A percentile compares a stretch with the other conserved stretches of the same genome.
Conservation (phyloP, 495 filamentous ascomycete genomes). For the Hypomontagnella monticulosa region DNA sequence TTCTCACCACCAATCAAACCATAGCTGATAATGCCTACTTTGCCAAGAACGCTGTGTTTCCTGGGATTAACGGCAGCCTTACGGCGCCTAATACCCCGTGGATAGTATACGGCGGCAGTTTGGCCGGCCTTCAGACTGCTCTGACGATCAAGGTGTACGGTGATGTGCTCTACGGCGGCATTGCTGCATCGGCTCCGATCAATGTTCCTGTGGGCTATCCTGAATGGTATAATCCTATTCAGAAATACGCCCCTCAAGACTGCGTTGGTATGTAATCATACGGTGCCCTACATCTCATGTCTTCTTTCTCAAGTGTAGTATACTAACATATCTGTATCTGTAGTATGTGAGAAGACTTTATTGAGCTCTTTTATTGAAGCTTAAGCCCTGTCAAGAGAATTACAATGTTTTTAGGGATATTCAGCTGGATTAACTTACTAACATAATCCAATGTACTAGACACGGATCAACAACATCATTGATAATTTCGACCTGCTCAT, state of each 20-base stretch:
- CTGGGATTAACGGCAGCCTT: slow-evolving; percentile 46
- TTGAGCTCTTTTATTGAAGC: too few species aligned
- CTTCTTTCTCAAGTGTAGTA: too few species aligned
- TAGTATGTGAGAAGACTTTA: too few species aligned
- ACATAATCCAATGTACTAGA: not conserved
- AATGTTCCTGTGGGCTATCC: slow-evolving; percentile 50
- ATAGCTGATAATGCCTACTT: slow-evolving; percentile 60
- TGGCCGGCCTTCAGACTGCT: slow-evolving; percentile 56
- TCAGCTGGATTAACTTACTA: too few species aligned
- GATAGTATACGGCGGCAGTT: slow-evolving; percentile 58
- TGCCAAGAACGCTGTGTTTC: slow-evolving; percentile 54
- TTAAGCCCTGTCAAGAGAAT: too few species aligned
- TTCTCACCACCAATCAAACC: slow-evolving; percentile 59
- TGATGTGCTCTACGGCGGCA: slow-evolving; percentile 56
- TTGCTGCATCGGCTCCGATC: slow-evolving; percentile 53
- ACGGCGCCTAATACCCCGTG: slow-evolving; percentile 54
- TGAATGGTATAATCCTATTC: slow-evolving; percentile 49
- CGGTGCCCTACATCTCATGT: too few species aligned
- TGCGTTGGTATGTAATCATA: slow-evolving; percentile 39
- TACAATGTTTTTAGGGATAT: too few species aligned
- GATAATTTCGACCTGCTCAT: slow-evolving; percentile 55
- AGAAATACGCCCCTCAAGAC: slow-evolving; percentile 47
- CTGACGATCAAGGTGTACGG: slow-evolving; percentile 54
- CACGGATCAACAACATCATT: slow-evolving; percentile 57
- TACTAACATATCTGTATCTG: too few species aligned